Base-by-base conservation (phyloP, 495 filamentous ascomycete species). In the Podospora pseudoanserina region DNA sequence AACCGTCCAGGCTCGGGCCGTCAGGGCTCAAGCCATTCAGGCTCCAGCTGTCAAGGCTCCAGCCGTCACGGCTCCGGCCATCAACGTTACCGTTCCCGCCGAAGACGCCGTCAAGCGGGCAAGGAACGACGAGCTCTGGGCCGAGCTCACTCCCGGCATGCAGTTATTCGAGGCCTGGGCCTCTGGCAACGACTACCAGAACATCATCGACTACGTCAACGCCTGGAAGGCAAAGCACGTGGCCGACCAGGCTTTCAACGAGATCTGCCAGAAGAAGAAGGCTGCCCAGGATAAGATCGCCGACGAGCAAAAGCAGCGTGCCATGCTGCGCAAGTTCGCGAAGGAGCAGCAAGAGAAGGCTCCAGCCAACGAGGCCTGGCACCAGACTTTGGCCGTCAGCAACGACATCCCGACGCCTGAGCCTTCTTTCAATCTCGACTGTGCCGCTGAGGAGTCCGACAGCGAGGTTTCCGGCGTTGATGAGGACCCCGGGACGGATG, bases 331-430 rank as follows among this genome's bases (percentile, higher is more conserved):
- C 23, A 23, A 23, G 23, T 23, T 23, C 23, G 23, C 23, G 23
- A 23, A 23, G 23, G 13, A 64, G 39, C 34, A 64, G 62, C 4
- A 54, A n/a, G 20, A 54, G 27, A 64, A 64, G 62, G 18, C n/a
- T 7, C n/a, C 5, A 19, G 62, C 9, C 18, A 23, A 54, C 34
- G 34, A 53, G 39, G 27, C n/a, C 16, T 16, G 54, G 15, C n/a
- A 26, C 23, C 23, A 23, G 23, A 23, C 23, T 23, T 23, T 23
- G 23, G 62, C 20, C n/a, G 39, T 49, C 39, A 49, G 39, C 39
- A 2, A 49, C 15, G 39, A 49, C 15, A 16, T 49, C 39, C 3
- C 7, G 39, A 49, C 1, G 39, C 7, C 4, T 4, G 30, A 9
- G 39, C 39, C 39, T 49, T 49, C 39, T 49, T 6, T 49, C 39